phyloP scores from a whole-genome alignment of 257 asterid species.

The Penstemon davidsonii region DNA sequence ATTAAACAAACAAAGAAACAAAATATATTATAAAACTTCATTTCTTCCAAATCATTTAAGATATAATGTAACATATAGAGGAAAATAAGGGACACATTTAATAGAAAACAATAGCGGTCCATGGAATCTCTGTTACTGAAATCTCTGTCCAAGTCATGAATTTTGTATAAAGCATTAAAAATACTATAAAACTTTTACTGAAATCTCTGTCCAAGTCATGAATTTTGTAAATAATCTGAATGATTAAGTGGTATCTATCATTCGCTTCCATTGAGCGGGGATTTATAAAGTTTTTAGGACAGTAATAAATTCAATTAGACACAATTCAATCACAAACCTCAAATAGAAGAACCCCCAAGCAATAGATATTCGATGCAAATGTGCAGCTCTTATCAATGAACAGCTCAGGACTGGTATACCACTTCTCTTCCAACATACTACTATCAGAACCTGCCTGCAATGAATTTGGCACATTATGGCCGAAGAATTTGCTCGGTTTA shows the following conservation, averaged over 20 bases:
- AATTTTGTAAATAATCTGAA: constrained; percentile 2
- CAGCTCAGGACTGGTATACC: constrained; percentile 47
- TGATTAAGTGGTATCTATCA: constrained; percentile 21
- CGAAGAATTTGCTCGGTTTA: constrained; percentile 32
- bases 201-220: neutral
- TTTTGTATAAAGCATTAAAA: constrained; percentile 13
- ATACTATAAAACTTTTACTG: neutral
- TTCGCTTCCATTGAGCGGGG: constrained; percentile 13
- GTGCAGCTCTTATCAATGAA: constrained; percentile 29
- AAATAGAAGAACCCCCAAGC: constrained; percentile 50
- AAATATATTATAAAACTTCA: neutral
- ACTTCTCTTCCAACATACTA: constrained; percentile 42
- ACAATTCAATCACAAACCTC: constrained; percentile 34
- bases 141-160: constrained; percentile 2
- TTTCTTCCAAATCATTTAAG: constrained; percentile 8
- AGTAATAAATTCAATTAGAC: neutral
- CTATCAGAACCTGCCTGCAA: constrained; percentile 35
- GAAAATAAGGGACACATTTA: too few species aligned
- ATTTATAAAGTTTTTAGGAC: neutral
- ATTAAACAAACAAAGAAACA: neutral
- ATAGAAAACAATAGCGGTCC: neutral
- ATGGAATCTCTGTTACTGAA: constrained; percentile 3
- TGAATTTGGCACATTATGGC: constrained; percentile 36
- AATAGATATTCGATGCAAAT: constrained; percentile 45
- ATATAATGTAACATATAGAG: neutral